Conservation (phyloP, 441 rosid species). For the Aquilaria agallochum region DNA sequence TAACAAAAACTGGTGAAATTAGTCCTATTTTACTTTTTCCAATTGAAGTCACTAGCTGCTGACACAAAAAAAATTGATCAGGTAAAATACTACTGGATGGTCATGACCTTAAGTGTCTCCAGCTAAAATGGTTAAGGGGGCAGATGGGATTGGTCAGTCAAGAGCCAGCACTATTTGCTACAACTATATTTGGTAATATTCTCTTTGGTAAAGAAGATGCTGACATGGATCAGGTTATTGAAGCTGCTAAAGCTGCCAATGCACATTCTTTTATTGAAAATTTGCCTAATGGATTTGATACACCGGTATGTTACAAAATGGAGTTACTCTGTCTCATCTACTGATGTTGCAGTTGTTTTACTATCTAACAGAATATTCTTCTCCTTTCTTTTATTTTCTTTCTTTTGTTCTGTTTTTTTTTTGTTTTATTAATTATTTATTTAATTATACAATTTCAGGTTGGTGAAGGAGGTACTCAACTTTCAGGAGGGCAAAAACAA, state of each 20-base stretch:
- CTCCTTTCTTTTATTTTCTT: not conserved
- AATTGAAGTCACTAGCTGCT: not conserved
- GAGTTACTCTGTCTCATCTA: not conserved
- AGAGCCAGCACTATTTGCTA: conserved; percentile 82
- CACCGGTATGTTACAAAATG: conserved; percentile 41
- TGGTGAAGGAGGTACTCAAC: conserved; percentile 91
- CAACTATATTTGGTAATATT: conserved; percentile 59
- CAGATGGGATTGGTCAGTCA: conserved; percentile 88
- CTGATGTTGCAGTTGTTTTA: not conserved
- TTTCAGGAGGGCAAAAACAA: conserved; percentile 89
- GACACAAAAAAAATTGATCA: conserved; percentile 16
- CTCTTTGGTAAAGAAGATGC: conserved; percentile 66
- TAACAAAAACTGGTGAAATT: not conserved
- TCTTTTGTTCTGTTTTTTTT: not conserved
- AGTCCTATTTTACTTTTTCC: not conserved
- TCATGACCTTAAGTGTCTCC: conserved; percentile 45
- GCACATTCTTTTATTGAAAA: conserved; percentile 68
- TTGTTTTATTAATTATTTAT: not conserved
- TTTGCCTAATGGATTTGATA: conserved; percentile 59
- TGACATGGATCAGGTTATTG: conserved; percentile 34
- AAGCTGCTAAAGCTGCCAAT: conserved; percentile 76
- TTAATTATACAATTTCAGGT: conserved; percentile 36
- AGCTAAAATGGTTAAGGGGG: conserved; percentile 70
- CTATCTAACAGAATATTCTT: not conserved
- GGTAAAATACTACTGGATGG: conserved; percentile 69